Evolutionary conservation across 2,329 filamentous ascomycete genomes (phyloP).

Genomic region (Cladosporium colombiae): DNA sequence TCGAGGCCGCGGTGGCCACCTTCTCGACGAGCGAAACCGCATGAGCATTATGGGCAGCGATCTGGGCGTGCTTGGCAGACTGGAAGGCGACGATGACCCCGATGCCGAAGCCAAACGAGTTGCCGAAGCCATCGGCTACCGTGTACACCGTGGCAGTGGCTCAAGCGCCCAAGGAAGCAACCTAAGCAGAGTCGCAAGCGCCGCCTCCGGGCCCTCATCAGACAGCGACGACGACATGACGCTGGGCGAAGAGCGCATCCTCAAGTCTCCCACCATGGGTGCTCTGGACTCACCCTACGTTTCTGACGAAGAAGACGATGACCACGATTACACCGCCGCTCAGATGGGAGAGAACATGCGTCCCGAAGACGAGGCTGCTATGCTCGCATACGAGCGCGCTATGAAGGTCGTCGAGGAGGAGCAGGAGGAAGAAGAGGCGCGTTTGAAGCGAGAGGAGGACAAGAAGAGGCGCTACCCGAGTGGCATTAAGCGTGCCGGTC

Average conservation of each 20-base stretch:
- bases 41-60: constrained; percentile 47
- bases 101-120: constrained; percentile 42
- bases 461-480: constrained; percentile 15
- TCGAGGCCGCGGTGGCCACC: constrained; percentile 50
- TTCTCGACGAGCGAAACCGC: constrained; percentile 54
- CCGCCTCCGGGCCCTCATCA: constrained; percentile 32
- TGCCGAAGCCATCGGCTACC: constrained; percentile 42
- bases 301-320: constrained; percentile 28
- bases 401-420: constrained; percentile 36
- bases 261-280: constrained; percentile 38
- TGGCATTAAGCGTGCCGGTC: constrained; percentile 23
- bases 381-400: constrained; percentile 37
- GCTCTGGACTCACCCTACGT: constrained; percentile 32
- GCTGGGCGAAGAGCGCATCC: constrained; percentile 26
- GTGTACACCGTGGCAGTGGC: constrained; percentile 18
- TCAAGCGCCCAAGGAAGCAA: constrained; percentile 25
- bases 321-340: constrained; percentile 30
- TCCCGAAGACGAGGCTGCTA: constrained; percentile 38
- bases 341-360: constrained; percentile 28
- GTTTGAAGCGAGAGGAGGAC: constrained; percentile 29
- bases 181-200: constrained; percentile 30
- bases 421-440: constrained; percentile 34
- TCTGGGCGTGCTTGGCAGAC: constrained; percentile 35
- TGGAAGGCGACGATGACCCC: constrained; percentile 32
- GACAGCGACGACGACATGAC: constrained; percentile 20